Percentiles rank a stretch among this genome's conserved stretches.
These are phyloP conservation scores for Fusarium nematophilum DNA, from an alignment of 2,329 filamentous ascomycete species.

Conservation along the genomic window DNA sequence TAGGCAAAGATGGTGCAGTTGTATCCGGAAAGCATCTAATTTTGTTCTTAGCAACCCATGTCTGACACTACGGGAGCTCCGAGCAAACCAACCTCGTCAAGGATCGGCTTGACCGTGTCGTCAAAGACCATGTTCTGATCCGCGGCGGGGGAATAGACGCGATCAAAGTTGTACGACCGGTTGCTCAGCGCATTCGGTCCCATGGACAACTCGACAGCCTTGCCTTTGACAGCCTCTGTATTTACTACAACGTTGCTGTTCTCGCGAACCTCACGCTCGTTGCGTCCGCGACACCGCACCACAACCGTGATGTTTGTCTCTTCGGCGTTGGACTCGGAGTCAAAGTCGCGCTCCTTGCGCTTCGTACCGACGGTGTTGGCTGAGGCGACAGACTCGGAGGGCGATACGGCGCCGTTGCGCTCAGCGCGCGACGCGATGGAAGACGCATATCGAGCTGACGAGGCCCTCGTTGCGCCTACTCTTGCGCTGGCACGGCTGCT, in stretches of 20 bases:
- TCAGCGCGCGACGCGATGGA: constrained; percentile 36
- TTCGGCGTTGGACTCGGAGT: constrained; percentile 70
- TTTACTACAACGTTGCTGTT: constrained; percentile 94
- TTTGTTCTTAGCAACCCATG: constrained; percentile 9
- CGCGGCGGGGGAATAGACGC: constrained; percentile 93
- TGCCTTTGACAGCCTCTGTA: constrained; percentile 89
- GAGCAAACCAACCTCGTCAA: constrained; percentile 79
- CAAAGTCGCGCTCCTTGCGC: constrained; percentile 89
- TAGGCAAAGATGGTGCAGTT: constrained; percentile 99
- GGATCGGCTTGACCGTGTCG: constrained; percentile 90
- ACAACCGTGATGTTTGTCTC: constrained; percentile 99
- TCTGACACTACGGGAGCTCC: not conserved
- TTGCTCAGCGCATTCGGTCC: constrained; percentile 92
- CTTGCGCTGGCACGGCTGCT: constrained; percentile 42
- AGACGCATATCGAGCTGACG: constrained; percentile 41
- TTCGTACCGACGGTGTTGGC: constrained; percentile 75
- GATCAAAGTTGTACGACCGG: constrained; percentile 96
- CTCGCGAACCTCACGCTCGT: constrained; percentile 90
- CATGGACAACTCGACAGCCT: constrained; percentile 87
- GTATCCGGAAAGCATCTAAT: constrained; percentile 90
- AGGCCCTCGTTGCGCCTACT: constrained; percentile 35
- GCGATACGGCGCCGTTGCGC: constrained; percentile 68
- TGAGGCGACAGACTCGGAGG: constrained; percentile 72
- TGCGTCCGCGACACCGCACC: constrained; percentile 92
- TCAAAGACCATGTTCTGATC: constrained; percentile 96